phyloP scores from a whole-genome alignment of 2,329 filamentous ascomycete species.

The Myriosclerotinia scirpicola region DNA sequence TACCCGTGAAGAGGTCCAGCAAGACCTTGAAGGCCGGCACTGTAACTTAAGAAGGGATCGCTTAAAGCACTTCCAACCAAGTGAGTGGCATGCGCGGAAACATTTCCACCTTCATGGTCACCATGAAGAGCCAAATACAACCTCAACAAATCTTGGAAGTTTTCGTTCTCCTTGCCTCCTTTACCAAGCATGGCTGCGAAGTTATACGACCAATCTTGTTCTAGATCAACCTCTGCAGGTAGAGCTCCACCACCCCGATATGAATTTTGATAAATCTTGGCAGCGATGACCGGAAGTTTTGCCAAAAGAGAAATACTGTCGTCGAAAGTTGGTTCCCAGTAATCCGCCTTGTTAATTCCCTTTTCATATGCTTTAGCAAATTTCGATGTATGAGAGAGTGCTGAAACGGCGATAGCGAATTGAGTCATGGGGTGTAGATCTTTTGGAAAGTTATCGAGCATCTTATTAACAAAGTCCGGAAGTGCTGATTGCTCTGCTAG shows the following conservation, averaged over 20 bases:
- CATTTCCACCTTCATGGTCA: constrained; percentile 97
- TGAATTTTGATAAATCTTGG: constrained; percentile 94
- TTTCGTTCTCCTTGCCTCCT: constrained; percentile 80
- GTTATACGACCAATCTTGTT: constrained; percentile 98
- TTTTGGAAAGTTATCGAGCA: constrained; percentile 86
- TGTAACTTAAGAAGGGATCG: constrained; percentile 95
- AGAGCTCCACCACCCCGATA: constrained; percentile 76
- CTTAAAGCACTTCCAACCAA: constrained; percentile 91
- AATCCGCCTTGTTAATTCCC: constrained; percentile 90
- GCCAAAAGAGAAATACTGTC: constrained; percentile 91
- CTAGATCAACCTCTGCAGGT: constrained; percentile 71
- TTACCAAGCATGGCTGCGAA: constrained; percentile 96
- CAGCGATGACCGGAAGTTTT: constrained; percentile 94
- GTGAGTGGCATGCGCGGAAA: constrained; percentile 93
- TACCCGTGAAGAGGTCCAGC: constrained; percentile 87
- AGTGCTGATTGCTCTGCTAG: constrained; percentile 83
- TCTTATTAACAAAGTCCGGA: constrained; percentile 78
- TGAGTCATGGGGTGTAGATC: constrained; percentile 98
- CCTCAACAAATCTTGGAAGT: constrained; percentile 92
- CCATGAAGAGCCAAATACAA: constrained; percentile 95
- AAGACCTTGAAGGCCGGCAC: constrained; percentile 89
- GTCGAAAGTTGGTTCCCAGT: constrained; percentile 98
- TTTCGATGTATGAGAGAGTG: constrained; percentile 90
- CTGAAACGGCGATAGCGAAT: constrained; percentile 90
- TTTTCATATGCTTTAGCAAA: constrained; percentile 93